These are phyloP conservation scores for Aspergillus clavatus DNA, from an alignment of 2,329 filamentous ascomycete genomes.

Conservation along the genomic window DNA sequence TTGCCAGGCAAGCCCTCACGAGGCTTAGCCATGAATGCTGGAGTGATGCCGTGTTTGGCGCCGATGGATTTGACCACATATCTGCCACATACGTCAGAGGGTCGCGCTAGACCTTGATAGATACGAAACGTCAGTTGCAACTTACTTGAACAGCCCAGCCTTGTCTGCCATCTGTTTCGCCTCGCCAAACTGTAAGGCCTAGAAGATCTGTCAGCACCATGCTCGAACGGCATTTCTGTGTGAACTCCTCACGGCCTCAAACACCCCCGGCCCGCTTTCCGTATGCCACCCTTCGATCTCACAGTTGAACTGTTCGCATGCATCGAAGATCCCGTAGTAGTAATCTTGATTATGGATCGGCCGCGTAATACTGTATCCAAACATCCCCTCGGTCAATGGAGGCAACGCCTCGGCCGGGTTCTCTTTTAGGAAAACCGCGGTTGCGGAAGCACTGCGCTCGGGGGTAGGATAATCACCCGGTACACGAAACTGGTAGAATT, in stretches of 20 bases:
- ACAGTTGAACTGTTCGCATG: constrained; percentile 71
- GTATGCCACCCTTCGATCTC: constrained; percentile 94
- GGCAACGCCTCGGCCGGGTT: constrained; percentile 72
- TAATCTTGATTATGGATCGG: constrained; percentile 88
- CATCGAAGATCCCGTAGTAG: constrained; percentile 81
- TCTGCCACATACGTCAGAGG: constrained; percentile 30
- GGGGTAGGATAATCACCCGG: constrained; percentile 49
- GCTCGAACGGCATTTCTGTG: background rate
- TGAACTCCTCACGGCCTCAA: constrained; percentile 66
- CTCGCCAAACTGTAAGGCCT: constrained; percentile 82
- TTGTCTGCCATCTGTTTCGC: constrained; percentile 87
- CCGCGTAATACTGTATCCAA: constrained; percentile 84
- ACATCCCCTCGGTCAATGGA: constrained; percentile 86
- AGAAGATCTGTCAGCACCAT: constrained; percentile 16
- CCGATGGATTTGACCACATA: constrained; percentile 87
- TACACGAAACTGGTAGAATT: constrained; percentile 85
- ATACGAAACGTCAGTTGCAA: constrained; percentile 7
- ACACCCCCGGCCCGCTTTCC: constrained; percentile 88
- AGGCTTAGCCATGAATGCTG: constrained; percentile 98
- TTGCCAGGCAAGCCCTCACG: constrained; percentile 87
- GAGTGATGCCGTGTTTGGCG: constrained; percentile 82
- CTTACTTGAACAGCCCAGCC: constrained; percentile 81
- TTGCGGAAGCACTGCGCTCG: constrained; percentile 61
- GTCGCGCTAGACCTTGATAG: constrained; percentile 5
- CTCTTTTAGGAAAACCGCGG: constrained; percentile 67